These are phyloP conservation scores for Suhomyces kunorum DNA, from an alignment of 1,139 yeast species.

Conservation along the genomic window DNA sequence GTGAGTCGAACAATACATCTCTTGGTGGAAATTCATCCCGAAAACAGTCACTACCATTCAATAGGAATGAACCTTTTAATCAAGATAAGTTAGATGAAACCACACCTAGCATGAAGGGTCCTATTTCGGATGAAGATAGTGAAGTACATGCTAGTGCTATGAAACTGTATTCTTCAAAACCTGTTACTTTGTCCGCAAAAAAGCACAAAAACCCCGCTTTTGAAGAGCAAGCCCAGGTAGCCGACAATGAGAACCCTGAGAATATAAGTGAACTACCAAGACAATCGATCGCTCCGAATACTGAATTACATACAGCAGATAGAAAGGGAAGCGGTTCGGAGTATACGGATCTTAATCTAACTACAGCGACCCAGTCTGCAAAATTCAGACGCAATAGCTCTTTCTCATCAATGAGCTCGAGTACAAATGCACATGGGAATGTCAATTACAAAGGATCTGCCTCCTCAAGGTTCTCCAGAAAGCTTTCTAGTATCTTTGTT, in stretches of 20 bases:
- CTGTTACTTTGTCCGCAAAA: not conserved
- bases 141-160: not conserved
- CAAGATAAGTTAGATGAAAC: constrained; percentile 1
- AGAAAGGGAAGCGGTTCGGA: constrained; percentile 11
- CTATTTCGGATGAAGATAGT: not conserved
- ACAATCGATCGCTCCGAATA: constrained; percentile 1
- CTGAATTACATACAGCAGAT: constrained; percentile 4
- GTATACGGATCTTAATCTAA: constrained; percentile 11
- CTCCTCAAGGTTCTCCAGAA: constrained; percentile 18
- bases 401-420: constrained; percentile 14
- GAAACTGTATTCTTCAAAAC: not conserved
- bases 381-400: constrained; percentile 19
- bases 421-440: constrained; percentile 1
- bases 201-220: constrained; percentile 2
- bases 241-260: not conserved
- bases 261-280: not conserved
- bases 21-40: not conserved
- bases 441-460: constrained; percentile 6
- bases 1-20: constrained; percentile 3
- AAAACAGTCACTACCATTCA: not conserved
- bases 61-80: constrained; percentile 4
- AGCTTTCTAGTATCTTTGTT: constrained; percentile 19
- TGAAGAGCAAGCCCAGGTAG: not conserved
- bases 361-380: constrained; percentile 5
- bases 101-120: not conserved